phyloP scores from a whole-genome alignment of 2,329 filamentous ascomycete genomes.

The Sporothrix schenckii region DNA sequence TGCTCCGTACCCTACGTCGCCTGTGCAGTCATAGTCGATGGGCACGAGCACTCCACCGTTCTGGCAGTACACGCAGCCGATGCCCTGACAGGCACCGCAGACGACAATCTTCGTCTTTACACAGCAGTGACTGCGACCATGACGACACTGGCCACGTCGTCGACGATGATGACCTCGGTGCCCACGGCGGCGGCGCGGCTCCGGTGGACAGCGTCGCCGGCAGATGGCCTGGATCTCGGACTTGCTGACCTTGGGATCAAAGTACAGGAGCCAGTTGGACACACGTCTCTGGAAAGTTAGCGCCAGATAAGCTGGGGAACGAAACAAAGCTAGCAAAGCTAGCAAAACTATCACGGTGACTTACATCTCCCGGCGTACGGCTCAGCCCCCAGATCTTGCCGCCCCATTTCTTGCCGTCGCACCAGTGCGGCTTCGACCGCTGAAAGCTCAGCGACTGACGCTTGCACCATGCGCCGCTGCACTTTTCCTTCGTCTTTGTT shows the following conservation, averaged over 20 bases:
- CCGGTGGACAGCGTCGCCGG: conserved; percentile 19
- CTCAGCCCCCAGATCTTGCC: conserved; percentile 33
- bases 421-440: conserved; percentile 33
- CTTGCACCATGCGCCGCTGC: conserved; percentile 15
- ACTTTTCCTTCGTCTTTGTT: conserved; percentile 12
- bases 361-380: conserved; percentile 30
- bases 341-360: neutral
- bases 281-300: conserved; percentile 23
- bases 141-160: neutral
- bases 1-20: neutral
- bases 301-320: no score
- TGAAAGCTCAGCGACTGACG: conserved; percentile 22
- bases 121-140: neutral
- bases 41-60: neutral
- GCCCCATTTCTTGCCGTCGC: conserved; percentile 35
- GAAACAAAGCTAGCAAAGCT: neutral
- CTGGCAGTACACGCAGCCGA: neutral
- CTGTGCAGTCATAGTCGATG: neutral
- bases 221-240: conserved; percentile 26
- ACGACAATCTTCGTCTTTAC: neutral
- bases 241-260: conserved; percentile 31
- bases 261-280: conserved; percentile 31
- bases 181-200: neutral
- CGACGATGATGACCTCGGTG: neutral
- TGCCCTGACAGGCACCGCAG: conserved; percentile 20